phyloP scores from a whole-genome alignment of 2,329 filamentous ascomycete species.

The Penicillium palitans region DNA sequence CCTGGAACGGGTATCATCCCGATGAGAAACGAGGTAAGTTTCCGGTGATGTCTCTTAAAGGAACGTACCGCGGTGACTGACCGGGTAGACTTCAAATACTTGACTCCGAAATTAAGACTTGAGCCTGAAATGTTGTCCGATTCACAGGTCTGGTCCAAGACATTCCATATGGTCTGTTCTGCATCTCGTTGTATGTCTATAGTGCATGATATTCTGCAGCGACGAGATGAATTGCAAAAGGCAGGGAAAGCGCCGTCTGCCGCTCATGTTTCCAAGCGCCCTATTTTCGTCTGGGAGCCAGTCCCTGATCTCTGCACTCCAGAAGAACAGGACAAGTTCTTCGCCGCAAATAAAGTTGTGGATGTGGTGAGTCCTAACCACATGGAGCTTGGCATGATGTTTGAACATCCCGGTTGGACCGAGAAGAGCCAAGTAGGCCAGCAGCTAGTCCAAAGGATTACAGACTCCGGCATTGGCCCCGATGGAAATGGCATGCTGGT shows the following conservation, averaged over 20 bases:
- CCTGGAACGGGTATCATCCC: constrained; percentile 85
- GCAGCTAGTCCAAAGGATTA: constrained; percentile 37
- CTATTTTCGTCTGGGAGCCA: constrained; percentile 91
- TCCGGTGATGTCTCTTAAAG: background rate
- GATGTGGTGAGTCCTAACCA: constrained; percentile 78
- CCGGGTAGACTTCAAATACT: constrained; percentile 73
- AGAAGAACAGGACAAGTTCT: constrained; percentile 57
- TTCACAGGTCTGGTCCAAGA: constrained; percentile 67
- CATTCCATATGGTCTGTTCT: constrained; percentile 87
- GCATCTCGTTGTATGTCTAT: constrained; percentile 74
- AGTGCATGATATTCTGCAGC: constrained; percentile 65
- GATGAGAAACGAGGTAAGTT: constrained; percentile 60
- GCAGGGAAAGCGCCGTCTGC: constrained; percentile 29
- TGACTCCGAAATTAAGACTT: constrained; percentile 80
- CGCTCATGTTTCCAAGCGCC: constrained; percentile 50
- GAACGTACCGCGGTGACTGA: constrained; percentile 6
- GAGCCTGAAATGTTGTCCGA: constrained; percentile 69
- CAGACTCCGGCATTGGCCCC: constrained; percentile 40
- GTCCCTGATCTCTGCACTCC: constrained; percentile 84
- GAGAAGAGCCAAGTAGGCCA: constrained; percentile 29
- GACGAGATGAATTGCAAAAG: constrained; percentile 44
- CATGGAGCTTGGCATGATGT: constrained; percentile 81
- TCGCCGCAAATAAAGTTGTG: constrained; percentile 54
- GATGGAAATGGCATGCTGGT: constrained; percentile 42
- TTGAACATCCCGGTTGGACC: constrained; percentile 56